A percentile compares a stretch with the other conserved stretches of the same genome.
phyloP scores from a whole-genome alignment of 176 grass and related monocot species.

The Carex pumila region DNA sequence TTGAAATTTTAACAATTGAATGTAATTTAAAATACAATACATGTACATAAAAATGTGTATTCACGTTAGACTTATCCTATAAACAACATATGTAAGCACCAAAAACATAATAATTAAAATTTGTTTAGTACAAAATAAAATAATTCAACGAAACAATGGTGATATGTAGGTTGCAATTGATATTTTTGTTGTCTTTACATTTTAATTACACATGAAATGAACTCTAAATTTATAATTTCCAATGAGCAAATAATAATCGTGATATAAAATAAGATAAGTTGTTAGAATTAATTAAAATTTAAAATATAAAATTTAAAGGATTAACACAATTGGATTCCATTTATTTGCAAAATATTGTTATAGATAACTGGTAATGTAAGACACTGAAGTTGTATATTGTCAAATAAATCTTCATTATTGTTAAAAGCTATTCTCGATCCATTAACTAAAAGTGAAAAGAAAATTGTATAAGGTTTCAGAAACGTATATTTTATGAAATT shows the following conservation, averaged over 20 bases:
- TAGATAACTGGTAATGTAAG: too few relatives aligned
- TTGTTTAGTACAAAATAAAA: neutral
- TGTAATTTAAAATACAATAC: too few relatives aligned
- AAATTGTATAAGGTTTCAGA: neutral
- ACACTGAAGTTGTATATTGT: too few relatives aligned
- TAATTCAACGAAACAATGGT: too few relatives aligned
- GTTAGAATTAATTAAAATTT: neutral
- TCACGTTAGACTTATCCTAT: too few relatives aligned
- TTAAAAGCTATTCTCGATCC: too few relatives aligned
- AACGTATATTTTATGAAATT: too few relatives aligned
- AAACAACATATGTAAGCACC: neutral
- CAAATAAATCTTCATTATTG: too few relatives aligned
- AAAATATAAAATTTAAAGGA: neutral
- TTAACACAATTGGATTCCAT: neutral
- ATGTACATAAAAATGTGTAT: too few relatives aligned
- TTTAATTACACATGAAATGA: too few relatives aligned
- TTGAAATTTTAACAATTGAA: too few relatives aligned
- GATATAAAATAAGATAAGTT: neutral
- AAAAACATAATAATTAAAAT: neutral
- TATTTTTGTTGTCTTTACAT: neutral
- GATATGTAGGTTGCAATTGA: neutral
- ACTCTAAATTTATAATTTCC: neutral
- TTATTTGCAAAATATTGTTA: neutral
- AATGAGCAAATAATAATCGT: neutral
- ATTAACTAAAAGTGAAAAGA: neutral